These are phyloP conservation scores for Glycine tomentella DNA, from an alignment of 306 rosid species.

Conservation along the genomic window DNA sequence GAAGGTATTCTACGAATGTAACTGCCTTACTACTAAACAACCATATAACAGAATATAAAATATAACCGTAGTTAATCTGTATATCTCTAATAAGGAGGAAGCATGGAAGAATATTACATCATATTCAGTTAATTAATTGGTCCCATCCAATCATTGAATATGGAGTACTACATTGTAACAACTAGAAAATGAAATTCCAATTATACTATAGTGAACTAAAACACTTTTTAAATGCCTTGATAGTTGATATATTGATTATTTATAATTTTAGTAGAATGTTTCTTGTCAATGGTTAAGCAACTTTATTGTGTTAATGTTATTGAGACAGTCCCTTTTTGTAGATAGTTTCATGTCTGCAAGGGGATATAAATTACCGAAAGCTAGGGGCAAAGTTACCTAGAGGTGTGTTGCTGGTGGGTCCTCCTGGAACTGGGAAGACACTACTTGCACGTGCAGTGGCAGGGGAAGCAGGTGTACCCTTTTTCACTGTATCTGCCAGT, in stretches of 20 bases:
- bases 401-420: constrained; percentile 94
- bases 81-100: neutral
- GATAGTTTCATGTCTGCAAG: constrained; percentile 94
- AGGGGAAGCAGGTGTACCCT: constrained; percentile 98
- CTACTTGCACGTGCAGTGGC: constrained; percentile 97
- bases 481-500: constrained; percentile 93
- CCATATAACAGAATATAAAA: too few relatives aligned
- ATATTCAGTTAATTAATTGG: neutral
- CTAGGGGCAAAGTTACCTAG: constrained; percentile 91
- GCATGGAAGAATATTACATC: constrained; percentile 6
- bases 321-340: constrained; percentile 55
- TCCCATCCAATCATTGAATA: neutral
- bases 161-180: constrained; percentile 27
- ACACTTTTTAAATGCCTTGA: neutral
- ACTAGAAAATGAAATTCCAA: constrained; percentile 30
- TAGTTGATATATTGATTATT: constrained; percentile 9
- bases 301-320: constrained; percentile 36
- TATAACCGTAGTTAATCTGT: too few relatives aligned
- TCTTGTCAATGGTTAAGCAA: constrained; percentile 30
- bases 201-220: neutral
- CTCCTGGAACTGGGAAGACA: constrained; percentile 98
- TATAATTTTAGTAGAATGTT: constrained; percentile 1
- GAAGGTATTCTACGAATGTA: too few relatives aligned
- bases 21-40: too few relatives aligned
- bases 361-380: constrained; percentile 83